Base-by-base conservation (phyloP, 2,329 filamentous ascomycete species). In the Colletotrichum ledebouriae region DNA sequence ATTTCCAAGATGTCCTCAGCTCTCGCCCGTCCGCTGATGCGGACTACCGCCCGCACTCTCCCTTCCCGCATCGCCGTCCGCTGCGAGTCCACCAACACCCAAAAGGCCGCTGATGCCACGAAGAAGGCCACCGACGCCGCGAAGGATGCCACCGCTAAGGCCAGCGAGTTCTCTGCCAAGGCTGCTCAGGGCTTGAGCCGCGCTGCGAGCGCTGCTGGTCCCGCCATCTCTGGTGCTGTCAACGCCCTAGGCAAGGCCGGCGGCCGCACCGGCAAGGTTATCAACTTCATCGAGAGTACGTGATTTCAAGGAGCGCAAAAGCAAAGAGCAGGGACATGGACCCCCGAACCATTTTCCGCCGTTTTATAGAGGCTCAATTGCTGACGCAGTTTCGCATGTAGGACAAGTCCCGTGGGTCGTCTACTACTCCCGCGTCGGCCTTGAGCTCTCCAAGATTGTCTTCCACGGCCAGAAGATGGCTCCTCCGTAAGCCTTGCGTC, bases 361-460 rank as follows among this genome's bases (percentile, higher is more conserved):
- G 4, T 4, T 17, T 25, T 29, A 33, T 17, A 41, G n/a, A 41
- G 20, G 33, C 11, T 50, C 42, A 57, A 50, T 42, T 46, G 49
- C 63, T 69, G 50, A 69, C 67, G 56, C 29, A 61, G 68, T 59
- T 71, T 62, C 37, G 46, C 57, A 39, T 73, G 67, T 78, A 98
- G 95, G 90, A 81, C 87, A 96, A 84, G 89, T 94, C 74, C 96
- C 96, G 74, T 90, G 90, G 71, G 91, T 94, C 72, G 79, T 97
- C 79, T 98, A 98, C 89, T 99, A 98, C 87, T 90, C 91, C 77
- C 92, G 90, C 80, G 95, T 98, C 78, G 92, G 87, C 75, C 84
- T 94, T 72, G 96, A 99, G 86, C 86, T 98, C 70, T 88, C 87
- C 79, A 97, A 93, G 87, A 87, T 98, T 74, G 89, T 98, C 73